Evolutionary conservation across 2,329 filamentous ascomycete genomes (phyloP), one percentile per base, ranked within the genome.

Genomic region (Stagonosporopsis cucurbitacearum): DNA sequence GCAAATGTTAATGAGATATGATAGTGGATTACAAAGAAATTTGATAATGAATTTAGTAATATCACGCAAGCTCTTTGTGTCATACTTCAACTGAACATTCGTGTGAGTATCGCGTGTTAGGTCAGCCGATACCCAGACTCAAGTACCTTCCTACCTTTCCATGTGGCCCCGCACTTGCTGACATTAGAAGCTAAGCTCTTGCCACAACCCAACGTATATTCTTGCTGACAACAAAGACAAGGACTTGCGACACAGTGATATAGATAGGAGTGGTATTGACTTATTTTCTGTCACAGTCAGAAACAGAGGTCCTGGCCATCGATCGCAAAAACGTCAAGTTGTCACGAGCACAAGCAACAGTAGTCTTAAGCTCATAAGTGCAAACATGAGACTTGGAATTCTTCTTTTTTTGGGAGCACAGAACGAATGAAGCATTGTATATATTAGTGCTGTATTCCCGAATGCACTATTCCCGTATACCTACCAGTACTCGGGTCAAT

Each of bases 401-500:
- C 25, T 26, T 4, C 25, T 5, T 26, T 4, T 26, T 9, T 9
- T 5, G 25, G n/a, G n/a, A n/a, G 25, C 9, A 26, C 25, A 26
- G 7, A 30, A 30, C 9, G 13, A 32, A n/a, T 2, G 8, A n/a
- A 12, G 30, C 30, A 7, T 32, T 15, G 30, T 32, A 32, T n/a
- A n/a, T n/a, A n/a, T n/a, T n/a, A 30, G 4, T 30, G 13, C 30
- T 15, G 30, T 15, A 32, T 32, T 4, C 30, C 30, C 30, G 30
- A 15, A 7, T 12, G 7, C 13, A n/a, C 13, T 32, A 4, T 9
- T n/a, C 36, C 47, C 35, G 22, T 41, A 32, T 46, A 46, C 40
- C 46, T n/a, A n/a, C n/a, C n/a, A n/a, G n/a, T n/a, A n/a, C n/a
- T n/a, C 41, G 47, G 47, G 41, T 40, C 17, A 22, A 32, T 13